Evolutionary conservation across 768 basidiomycete species (phyloP).

Genomic region (Lanmaoa pseudosensibilis): DNA sequence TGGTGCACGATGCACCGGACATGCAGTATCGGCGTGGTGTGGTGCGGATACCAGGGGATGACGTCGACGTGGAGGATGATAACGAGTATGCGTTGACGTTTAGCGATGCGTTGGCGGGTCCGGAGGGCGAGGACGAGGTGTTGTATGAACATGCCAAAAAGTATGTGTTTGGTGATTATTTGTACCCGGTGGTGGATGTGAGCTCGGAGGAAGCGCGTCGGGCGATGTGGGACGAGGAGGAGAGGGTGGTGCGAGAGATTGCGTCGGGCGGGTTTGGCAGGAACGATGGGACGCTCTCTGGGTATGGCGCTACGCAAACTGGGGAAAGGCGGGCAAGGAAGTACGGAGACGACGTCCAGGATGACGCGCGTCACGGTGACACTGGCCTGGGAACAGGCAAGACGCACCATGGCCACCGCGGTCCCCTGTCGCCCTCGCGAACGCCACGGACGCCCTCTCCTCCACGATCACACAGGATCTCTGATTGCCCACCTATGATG

Average conservation of each 20-base stretch:
- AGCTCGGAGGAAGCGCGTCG: constrained; percentile 51
- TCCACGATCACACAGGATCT: neutral
- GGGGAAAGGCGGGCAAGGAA: constrained; percentile 4
- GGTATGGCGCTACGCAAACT: constrained; percentile 31
- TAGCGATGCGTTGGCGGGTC: constrained; percentile 37
- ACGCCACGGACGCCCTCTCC: constrained; percentile 11
- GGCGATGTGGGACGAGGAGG: constrained; percentile 33
- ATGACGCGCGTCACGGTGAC: neutral
- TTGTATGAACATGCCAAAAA: constrained; percentile 74
- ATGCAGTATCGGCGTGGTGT: constrained; percentile 35
- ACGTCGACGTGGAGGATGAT: constrained; percentile 36
- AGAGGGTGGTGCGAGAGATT: constrained; percentile 29
- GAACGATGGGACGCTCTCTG: neutral
- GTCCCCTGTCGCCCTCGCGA: neutral
- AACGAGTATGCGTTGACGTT: constrained; percentile 35
- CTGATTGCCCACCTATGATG: constrained; percentile 10
- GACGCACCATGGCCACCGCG: neutral
- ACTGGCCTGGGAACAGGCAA: constrained; percentile 20
- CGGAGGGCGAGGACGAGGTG: constrained; percentile 69
- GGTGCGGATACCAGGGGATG: constrained; percentile 21
- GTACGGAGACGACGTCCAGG: constrained; percentile 11
- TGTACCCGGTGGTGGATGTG: constrained; percentile 87
- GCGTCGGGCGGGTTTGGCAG: constrained; percentile 7
- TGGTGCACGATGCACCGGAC: constrained; percentile 66
- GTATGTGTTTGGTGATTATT: constrained; percentile 88